These are phyloP conservation scores for Ophiorrhiza pumila DNA, from an alignment of 257 asterid genomes.

Conservation along the genomic window DNA sequence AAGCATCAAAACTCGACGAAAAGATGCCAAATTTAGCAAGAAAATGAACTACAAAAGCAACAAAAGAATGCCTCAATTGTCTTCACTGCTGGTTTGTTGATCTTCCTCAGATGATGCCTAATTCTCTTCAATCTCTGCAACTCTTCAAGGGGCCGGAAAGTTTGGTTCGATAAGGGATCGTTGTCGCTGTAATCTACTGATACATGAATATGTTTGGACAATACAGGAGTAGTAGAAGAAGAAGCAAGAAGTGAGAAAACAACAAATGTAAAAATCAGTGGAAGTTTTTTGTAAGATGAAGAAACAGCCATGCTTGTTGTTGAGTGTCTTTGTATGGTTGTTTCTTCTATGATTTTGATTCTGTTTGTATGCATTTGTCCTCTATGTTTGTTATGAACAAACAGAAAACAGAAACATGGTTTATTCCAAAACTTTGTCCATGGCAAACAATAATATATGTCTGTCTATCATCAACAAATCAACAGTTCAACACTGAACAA, in stretches of 20 bases:
- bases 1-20: not conserved
- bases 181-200: conserved; percentile 15
- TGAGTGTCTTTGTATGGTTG: conserved; percentile 29
- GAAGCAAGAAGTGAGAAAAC: conserved; percentile 39
- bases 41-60: not conserved
- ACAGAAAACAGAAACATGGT: conserved; percentile 27
- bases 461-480: conserved; percentile 28
- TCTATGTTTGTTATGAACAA: conserved; percentile 28
- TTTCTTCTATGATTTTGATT: conserved; percentile 36
- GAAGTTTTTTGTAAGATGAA: conserved; percentile 22
- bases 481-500: not conserved
- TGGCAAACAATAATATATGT: conserved; percentile 30
- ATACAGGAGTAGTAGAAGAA: conserved; percentile 7
- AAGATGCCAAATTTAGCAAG: not conserved
- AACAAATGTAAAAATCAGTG: conserved; percentile 61
- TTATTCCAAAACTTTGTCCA: conserved; percentile 62
- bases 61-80: conserved; percentile 58
- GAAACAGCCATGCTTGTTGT: conserved; percentile 36
- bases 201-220: conserved; percentile 6
- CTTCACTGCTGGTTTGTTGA: conserved; percentile 77
- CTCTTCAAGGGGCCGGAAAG: conserved; percentile 54
- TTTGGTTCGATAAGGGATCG: conserved; percentile 38
- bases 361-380: conserved; percentile 65
- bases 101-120: conserved; percentile 49
- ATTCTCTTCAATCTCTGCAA: conserved; percentile 45